phyloP scores from a whole-genome alignment of 1,284 basidiomycete species.

The Pseudozyma tsukubaensis region DNA sequence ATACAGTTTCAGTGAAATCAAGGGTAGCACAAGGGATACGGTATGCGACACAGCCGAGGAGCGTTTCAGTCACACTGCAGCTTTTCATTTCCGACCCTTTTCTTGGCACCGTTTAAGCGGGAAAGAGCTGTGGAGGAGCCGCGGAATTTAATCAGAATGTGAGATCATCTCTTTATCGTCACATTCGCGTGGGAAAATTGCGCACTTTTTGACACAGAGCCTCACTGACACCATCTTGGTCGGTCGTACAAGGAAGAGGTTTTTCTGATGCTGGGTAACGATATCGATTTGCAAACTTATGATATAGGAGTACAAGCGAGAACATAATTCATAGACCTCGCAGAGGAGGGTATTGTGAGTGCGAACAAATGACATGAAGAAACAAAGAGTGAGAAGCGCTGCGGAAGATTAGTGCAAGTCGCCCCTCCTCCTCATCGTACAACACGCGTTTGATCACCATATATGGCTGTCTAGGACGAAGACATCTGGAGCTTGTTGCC shows the following conservation, averaged over 20 bases:
- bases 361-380: no score
- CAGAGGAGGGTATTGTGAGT: no score
- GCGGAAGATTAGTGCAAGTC: no score
- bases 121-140: no score
- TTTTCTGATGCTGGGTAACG: slow-evolving; percentile 5
- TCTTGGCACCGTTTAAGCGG: no score
- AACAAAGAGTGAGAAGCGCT: no score
- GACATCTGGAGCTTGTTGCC: slow-evolving; percentile 64
- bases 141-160: background rate
- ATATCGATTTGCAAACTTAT: slow-evolving; percentile 7
- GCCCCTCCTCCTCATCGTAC: slow-evolving; percentile 5
- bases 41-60: background rate
- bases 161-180: background rate
- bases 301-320: slow-evolving; percentile 11
- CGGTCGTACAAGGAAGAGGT: background rate
- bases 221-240: background rate
- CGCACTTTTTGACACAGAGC: no score
- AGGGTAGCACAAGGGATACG: background rate
- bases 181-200: no score
- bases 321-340: no score
- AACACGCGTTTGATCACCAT: slow-evolving; percentile 3
- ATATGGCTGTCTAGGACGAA: slow-evolving; percentile 20
- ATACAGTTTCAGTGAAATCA: no score
- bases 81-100: no score
- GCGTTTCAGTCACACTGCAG: background rate